Conservation (phyloP, 2,329 filamentous ascomycete genomes). For the Dryadomyces quercivorus region DNA sequence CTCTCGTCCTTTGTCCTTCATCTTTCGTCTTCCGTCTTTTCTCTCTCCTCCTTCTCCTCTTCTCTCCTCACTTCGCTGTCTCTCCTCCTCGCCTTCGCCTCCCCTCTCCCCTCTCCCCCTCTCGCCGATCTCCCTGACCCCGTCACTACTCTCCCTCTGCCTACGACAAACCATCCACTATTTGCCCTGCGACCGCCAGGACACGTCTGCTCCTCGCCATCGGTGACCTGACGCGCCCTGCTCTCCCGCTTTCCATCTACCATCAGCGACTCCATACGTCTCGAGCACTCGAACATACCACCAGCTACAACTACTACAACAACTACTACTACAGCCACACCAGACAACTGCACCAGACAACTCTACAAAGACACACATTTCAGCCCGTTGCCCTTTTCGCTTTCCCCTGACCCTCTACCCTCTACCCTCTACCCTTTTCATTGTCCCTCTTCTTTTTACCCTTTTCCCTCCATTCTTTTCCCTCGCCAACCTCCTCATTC, state of each 20-base stretch:
- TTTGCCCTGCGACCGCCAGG: too few relatives aligned
- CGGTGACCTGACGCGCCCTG: too few relatives aligned
- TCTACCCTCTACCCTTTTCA: neutral
- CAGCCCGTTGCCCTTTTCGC: too few relatives aligned
- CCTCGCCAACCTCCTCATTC: neutral
- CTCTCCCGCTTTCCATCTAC: too few relatives aligned
- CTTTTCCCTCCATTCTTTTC: neutral
- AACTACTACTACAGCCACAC: neutral
- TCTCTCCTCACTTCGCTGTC: neutral
- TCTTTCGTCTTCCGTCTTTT: neutral
- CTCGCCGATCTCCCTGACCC: too few relatives aligned
- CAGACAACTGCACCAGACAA: neutral
- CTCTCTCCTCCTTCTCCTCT: neutral
- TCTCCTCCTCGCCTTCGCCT: neutral
- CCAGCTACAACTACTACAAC: too few relatives aligned
- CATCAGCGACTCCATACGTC: too few relatives aligned
- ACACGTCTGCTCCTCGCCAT: too few relatives aligned
- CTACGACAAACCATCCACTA: too few relatives aligned
- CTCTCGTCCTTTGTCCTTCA: neutral
- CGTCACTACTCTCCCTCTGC: too few relatives aligned
- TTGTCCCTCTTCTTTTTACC: neutral
- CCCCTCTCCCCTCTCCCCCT: neutral
- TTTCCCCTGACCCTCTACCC: too few relatives aligned
- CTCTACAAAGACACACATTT: neutral
- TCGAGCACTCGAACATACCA: too few relatives aligned